phyloP scores from a whole-genome alignment of 768 basidiomycete species.

The Agaricus bisporus region DNA sequence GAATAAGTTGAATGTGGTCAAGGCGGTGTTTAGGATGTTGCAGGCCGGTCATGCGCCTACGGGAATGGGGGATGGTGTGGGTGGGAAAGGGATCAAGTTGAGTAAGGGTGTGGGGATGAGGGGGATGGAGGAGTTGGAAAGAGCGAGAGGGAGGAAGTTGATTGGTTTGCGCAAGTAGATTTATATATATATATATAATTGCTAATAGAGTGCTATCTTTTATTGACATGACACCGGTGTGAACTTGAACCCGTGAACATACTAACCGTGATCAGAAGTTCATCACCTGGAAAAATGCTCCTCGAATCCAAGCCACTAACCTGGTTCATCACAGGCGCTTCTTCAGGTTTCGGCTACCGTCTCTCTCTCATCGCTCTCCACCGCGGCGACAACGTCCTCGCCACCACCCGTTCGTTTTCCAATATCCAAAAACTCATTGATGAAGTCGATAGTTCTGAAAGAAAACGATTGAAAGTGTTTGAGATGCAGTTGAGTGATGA shows the following conservation, averaged over 20 bases:
- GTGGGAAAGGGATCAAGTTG: conserved; percentile 62
- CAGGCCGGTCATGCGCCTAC: conserved; percentile 79
- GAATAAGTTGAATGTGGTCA: conserved; percentile 82
- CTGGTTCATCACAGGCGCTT: conserved; percentile 29
- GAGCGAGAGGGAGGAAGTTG: conserved; percentile 77
- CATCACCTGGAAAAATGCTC: too few species aligned
- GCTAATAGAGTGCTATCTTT: too few species aligned
- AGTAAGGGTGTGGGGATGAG: conserved; percentile 73
- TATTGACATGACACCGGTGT: too few species aligned
- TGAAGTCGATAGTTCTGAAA: conserved; percentile 15
- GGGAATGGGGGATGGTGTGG: conserved; percentile 77
- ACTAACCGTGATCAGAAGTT: too few species aligned
- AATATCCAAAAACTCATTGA: conserved; percentile 31
- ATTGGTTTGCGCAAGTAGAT: conserved; percentile 53
- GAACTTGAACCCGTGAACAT: too few species aligned
- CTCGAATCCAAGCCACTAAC: conserved; percentile 1
- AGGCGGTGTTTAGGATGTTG: conserved; percentile 75
- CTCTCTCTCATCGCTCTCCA: conserved; percentile 38
- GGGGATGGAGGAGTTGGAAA: conserved; percentile 66
- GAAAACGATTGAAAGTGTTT: conserved; percentile 33
- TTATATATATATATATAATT: too few species aligned
- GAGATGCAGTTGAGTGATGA: conserved; percentile 49
- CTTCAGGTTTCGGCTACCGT: conserved; percentile 54
- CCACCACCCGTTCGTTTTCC: conserved; percentile 41
- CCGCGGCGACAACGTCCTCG: conserved; percentile 59